Conservation (phyloP, 1,284 basidiomycete species). For the Moniliophthora roreri region DNA sequence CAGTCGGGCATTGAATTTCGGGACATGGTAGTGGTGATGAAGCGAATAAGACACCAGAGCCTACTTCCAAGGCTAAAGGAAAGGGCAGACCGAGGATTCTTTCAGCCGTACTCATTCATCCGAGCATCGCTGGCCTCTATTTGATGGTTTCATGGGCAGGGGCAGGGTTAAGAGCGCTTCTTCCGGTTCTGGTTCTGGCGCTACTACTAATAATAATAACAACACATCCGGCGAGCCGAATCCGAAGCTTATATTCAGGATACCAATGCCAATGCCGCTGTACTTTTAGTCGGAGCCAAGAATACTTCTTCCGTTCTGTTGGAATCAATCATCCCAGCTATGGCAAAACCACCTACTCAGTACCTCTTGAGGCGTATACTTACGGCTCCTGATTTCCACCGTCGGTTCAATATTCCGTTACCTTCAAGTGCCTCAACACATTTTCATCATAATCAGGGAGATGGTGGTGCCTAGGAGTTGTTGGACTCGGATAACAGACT, state of each 20-base stretch:
- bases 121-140: constrained; percentile 30
- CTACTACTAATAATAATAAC: neutral
- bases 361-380: constrained; percentile 77
- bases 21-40: constrained; percentile 1
- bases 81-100: constrained; percentile 22
- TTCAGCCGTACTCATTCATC: neutral
- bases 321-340: constrained; percentile 86
- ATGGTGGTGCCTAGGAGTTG: constrained; percentile 54
- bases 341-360: constrained; percentile 84
- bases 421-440: constrained; percentile 37
- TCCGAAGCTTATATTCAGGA: neutral
- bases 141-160: neutral
- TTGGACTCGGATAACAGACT: constrained; percentile 73
- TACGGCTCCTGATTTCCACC: constrained; percentile 67
- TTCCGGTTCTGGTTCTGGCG: no score
- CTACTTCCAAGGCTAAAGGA: neutral
- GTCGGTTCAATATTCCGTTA: constrained; percentile 55
- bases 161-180: neutral
- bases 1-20: constrained; percentile 36
- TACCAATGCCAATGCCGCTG: constrained; percentile 14
- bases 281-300: constrained; percentile 29
- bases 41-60: neutral
- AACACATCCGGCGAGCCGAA: neutral
- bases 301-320: constrained; percentile 73
- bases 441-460: constrained; percentile 41